Evolutionary conservation across 2,329 filamentous ascomycete species (phyloP).

Genomic region (Aspergillus pseudotamarii): DNA sequence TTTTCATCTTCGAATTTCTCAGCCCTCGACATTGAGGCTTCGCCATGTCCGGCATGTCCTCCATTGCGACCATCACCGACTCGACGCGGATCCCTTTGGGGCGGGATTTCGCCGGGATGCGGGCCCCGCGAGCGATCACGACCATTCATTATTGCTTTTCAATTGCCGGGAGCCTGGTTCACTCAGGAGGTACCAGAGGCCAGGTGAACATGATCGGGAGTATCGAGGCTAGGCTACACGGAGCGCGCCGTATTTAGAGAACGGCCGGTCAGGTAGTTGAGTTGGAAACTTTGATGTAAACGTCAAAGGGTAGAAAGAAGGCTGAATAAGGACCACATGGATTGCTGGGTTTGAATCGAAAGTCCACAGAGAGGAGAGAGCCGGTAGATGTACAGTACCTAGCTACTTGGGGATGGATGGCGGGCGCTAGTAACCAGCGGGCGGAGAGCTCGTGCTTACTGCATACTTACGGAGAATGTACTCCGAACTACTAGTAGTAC

Average conservation of each 20-base stretch:
- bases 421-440: slow-evolving; percentile 23
- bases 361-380: slow-evolving; percentile 18
- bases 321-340: background rate
- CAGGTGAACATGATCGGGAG: slow-evolving; percentile 38
- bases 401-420: slow-evolving; percentile 22
- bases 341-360: background rate
- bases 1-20: slow-evolving; percentile 98
- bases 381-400: slow-evolving; percentile 28
- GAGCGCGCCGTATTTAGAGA: slow-evolving; percentile 14
- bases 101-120: slow-evolving; percentile 30
- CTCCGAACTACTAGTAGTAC: no score
- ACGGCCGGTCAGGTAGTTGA: background rate
- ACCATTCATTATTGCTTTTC: slow-evolving; percentile 38
- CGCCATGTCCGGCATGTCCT: slow-evolving; percentile 27
- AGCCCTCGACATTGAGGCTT: slow-evolving; percentile 54
- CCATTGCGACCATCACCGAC: slow-evolving; percentile 38
- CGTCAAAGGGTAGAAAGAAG: background rate
- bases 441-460: slow-evolving; percentile 30
- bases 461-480: slow-evolving; percentile 7
- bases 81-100: slow-evolving; percentile 36
- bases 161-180: slow-evolving; percentile 24
- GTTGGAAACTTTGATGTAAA: background rate
- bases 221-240: slow-evolving; percentile 20
- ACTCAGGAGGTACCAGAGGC: slow-evolving; percentile 28
- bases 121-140: slow-evolving; percentile 40